Percentiles rank a stretch among this genome's conserved stretches.
phyloP scores from a whole-genome alignment of 1,284 basidiomycete species.

The Anthracocystis panici-leucophaei region DNA sequence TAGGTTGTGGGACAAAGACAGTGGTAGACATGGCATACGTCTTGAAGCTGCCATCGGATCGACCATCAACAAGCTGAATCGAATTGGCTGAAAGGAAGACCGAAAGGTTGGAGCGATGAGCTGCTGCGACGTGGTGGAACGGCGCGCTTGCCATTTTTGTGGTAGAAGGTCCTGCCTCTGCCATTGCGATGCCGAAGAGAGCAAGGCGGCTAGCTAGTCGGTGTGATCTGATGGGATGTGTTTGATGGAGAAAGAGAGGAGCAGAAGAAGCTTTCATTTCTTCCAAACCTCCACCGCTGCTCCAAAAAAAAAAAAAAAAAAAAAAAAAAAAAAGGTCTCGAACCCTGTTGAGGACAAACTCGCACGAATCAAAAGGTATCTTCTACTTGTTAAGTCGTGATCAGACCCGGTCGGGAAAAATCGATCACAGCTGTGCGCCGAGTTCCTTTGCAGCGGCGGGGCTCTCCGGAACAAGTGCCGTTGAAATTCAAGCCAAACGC shows the following conservation, averaged over 20 bases:
- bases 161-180: conserved; percentile 42
- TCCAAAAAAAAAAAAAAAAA: no score
- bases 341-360: conserved; percentile 17
- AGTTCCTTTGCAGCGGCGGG: conserved; percentile 12
- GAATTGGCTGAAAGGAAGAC: conserved; percentile 51
- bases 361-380: conserved; percentile 44
- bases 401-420: conserved; percentile 12
- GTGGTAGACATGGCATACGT: conserved; percentile 38
- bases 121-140: conserved; percentile 39
- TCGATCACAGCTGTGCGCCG: conserved; percentile 37
- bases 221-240: not conserved
- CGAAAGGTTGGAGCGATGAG: conserved; percentile 29
- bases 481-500: not conserved
- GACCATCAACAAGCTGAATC: conserved; percentile 40
- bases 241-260: not conserved
- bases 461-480: conserved; percentile 28
- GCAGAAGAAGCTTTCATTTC: conserved; percentile 13
- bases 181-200: conserved; percentile 17
- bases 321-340: not conserved
- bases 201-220: not conserved
- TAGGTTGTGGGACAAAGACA: conserved; percentile 48
- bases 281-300: conserved; percentile 35
- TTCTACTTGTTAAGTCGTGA: conserved; percentile 5
- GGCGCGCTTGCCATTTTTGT: conserved; percentile 36
- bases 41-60: conserved; percentile 19